Evolutionary conservation across 163 green algal species (phyloP).

Genomic region (Dunaliella salina): DNA sequence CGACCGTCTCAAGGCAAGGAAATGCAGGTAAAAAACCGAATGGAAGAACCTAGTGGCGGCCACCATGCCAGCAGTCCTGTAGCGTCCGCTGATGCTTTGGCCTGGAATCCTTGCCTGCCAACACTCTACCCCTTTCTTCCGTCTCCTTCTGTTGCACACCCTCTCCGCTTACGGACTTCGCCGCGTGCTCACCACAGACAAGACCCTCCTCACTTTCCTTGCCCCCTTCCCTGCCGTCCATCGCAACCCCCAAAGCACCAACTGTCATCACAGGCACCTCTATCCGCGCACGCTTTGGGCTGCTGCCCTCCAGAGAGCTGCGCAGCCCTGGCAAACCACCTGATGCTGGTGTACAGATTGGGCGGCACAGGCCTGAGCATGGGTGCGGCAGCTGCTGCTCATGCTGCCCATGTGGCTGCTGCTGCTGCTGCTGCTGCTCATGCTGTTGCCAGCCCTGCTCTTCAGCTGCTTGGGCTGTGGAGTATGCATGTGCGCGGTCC

Average conservation of each 20-base stretch:
- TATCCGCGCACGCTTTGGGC: neutral
- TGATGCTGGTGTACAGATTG: neutral
- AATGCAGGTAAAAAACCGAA: too few species aligned
- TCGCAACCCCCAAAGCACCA: neutral
- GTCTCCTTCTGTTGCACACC: neutral
- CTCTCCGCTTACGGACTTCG: too few species aligned
- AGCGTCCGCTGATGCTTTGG: neutral
- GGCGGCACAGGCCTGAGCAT: neutral
- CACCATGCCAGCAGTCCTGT: neutral
- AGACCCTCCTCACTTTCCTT: too few species aligned
- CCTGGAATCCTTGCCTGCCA: neutral
- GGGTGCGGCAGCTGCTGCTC: neutral
- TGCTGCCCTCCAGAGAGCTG: neutral
- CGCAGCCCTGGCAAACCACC: too few species aligned
- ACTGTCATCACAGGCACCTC: neutral
- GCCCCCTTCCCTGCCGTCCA: neutral
- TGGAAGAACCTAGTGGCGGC: too few species aligned
- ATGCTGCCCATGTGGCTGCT: neutral
- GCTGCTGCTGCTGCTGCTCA: neutral
- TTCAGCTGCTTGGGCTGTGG: neutral
- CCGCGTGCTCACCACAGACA: too few species aligned
- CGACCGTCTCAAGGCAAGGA: too few species aligned
- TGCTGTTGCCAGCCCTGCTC: neutral
- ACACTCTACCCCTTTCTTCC: neutral
- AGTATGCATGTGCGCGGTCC: neutral